A percentile compares a stretch with the other conserved stretches of the same genome.
These are phyloP conservation scores for Fusarium luffae DNA, from an alignment of 2,329 filamentous ascomycete genomes.

Conservation along the genomic window DNA sequence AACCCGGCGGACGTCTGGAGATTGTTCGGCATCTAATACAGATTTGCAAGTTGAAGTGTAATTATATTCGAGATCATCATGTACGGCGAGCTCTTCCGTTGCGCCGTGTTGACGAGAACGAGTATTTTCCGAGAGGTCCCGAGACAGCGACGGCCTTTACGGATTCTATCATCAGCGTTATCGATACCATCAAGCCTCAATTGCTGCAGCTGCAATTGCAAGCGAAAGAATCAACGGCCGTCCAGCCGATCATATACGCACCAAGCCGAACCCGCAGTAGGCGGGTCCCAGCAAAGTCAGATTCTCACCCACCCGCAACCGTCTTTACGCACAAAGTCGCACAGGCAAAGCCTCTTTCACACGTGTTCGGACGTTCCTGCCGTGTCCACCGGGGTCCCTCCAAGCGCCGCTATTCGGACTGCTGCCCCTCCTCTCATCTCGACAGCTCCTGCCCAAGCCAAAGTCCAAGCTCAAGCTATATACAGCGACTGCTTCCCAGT, in stretches of 20 bases:
- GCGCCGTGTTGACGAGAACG: conserved; percentile 26
- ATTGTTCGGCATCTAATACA: conserved; percentile 37
- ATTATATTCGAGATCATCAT: conserved; percentile 28
- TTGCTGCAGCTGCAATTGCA: neutral
- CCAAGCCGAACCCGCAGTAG: conserved; percentile 39
- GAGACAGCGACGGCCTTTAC: conserved; percentile 24
- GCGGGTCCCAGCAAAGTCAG: conserved; percentile 38
- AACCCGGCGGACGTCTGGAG: conserved; percentile 31
- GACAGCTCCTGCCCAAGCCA: conserved; percentile 28
- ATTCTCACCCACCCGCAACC: conserved; percentile 31
- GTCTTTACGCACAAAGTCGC: conserved; percentile 26
- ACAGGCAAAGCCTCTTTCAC: conserved; percentile 28
- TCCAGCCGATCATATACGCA: conserved; percentile 29
- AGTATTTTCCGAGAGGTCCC: conserved; percentile 26
- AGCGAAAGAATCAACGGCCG: conserved; percentile 17
- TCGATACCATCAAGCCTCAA: conserved; percentile 21
- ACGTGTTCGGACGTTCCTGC: conserved; percentile 43
- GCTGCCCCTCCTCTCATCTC: conserved; percentile 42
- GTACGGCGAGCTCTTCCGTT: conserved; percentile 35
- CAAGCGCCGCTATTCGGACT: conserved; percentile 36
- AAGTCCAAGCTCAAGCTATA: conserved; percentile 39
- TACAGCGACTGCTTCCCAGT: conserved; percentile 30
- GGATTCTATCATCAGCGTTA: conserved; percentile 23
- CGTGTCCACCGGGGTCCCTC: conserved; percentile 31
- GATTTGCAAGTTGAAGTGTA: conserved; percentile 19